Conservation (phyloP, 768 basidiomycete genomes). For the Coprinopsis sp. region DNA sequence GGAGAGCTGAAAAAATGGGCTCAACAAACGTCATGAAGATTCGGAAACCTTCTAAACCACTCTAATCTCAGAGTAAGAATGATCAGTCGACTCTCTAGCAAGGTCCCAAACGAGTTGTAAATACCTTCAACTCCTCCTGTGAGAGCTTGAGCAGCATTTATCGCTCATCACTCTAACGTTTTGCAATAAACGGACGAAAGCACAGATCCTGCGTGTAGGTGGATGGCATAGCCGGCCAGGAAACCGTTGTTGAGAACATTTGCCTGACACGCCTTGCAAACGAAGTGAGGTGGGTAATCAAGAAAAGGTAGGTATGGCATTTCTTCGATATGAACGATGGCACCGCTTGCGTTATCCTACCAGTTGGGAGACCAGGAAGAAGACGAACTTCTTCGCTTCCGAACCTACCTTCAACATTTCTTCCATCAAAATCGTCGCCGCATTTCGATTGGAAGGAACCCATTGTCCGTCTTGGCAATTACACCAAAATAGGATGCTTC, state of each 20-base stretch:
- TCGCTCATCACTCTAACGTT: slow-evolving; percentile 80
- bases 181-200: slow-evolving; percentile 89
- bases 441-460: no score
- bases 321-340: slow-evolving; percentile 96
- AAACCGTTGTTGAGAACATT: slow-evolving; percentile 80
- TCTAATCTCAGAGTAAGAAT: no score
- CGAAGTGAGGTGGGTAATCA: neutral
- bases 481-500: slow-evolving; percentile 80
- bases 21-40: no score
- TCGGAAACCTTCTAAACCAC: no score
- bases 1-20: no score
- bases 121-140: no score
- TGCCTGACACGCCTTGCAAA: slow-evolving; percentile 91
- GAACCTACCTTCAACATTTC: no score
- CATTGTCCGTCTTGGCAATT: neutral
- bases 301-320: slow-evolving; percentile 47
- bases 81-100: no score
- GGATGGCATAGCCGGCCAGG: slow-evolving; percentile 76
- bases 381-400: slow-evolving; percentile 41
- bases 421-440: no score
- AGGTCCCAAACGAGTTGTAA: no score
- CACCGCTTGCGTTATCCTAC: slow-evolving; percentile 91
- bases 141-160: no score
- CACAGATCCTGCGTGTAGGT: slow-evolving; percentile 88
- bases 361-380: slow-evolving; percentile 91